A percentile compares a stretch with the other conserved stretches of the same genome.
phyloP scores from a whole-genome alignment of 2,329 filamentous ascomycete genomes.

The Pezicula radicicola region DNA sequence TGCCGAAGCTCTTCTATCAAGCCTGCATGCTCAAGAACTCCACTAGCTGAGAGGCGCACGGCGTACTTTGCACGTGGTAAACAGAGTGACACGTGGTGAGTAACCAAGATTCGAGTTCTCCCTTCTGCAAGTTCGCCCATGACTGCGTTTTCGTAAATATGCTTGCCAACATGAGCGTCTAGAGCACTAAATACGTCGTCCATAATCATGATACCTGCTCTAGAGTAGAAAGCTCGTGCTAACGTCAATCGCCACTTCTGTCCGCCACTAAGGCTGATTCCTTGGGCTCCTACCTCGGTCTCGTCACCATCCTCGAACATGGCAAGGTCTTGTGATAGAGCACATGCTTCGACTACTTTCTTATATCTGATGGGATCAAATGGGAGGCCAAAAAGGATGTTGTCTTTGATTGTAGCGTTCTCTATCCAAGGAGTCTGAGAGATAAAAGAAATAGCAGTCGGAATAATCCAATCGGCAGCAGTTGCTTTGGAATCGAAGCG shows the following conservation, averaged over 20 bases:
- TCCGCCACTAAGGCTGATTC: conserved; percentile 77
- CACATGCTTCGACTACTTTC: conserved; percentile 67
- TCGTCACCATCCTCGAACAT: conserved; percentile 72
- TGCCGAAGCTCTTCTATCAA: conserved; percentile 56
- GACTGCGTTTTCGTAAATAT: conserved; percentile 73
- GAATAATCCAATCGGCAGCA: conserved; percentile 60
- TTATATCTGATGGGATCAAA: conserved; percentile 63
- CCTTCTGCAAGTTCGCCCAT: conserved; percentile 64
- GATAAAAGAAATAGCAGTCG: conserved; percentile 67
- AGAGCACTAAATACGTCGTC: conserved; percentile 82
- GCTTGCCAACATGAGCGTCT: conserved; percentile 74
- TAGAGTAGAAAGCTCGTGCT: conserved; percentile 74
- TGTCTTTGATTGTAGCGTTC: conserved; percentile 72
- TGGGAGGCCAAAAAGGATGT: conserved; percentile 73
- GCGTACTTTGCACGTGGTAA: conserved; percentile 68
- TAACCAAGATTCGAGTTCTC: conserved; percentile 73
- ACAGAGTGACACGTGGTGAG: conserved; percentile 72
- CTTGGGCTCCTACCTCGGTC: conserved; percentile 79
- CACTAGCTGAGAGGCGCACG: conserved; percentile 67
- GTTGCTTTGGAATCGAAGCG: conserved; percentile 60
- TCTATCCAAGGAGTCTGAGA: conserved; percentile 82
- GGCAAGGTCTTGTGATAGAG: conserved; percentile 69
- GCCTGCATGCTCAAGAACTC: conserved; percentile 56
- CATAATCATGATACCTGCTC: conserved; percentile 71
- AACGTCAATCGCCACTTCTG: conserved; percentile 80